phyloP scores from a whole-genome alignment of 2,329 filamentous ascomycete genomes.

The Fusarium scirpi region DNA sequence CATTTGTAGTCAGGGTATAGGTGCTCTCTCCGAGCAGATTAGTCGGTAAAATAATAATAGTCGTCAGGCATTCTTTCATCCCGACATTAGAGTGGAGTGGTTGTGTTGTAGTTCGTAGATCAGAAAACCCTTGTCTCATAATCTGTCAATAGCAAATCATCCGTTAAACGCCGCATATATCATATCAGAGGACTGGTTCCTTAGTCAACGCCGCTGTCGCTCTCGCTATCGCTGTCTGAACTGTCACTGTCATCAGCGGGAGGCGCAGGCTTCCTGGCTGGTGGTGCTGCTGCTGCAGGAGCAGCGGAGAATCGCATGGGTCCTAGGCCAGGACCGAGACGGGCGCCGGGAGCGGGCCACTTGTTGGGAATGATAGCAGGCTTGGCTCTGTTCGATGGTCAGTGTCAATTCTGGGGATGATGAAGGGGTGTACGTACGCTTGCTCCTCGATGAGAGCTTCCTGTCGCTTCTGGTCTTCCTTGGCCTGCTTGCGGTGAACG shows the following conservation, averaged over 20 bases:
- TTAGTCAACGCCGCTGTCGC: constrained; percentile 24
- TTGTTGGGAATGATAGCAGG: constrained; percentile 23
- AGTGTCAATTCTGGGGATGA: background rate
- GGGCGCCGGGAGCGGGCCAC: constrained; percentile 18
- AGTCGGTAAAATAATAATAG: constrained; percentile 8
- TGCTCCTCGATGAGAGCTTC: constrained; percentile 16
- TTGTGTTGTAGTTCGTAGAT: constrained; percentile 12
- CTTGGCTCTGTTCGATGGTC: constrained; percentile 11
- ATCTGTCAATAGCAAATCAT: too few species aligned
- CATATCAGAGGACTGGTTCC: constrained; percentile 6
- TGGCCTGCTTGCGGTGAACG: constrained; percentile 19
- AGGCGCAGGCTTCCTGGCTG: constrained; percentile 14
- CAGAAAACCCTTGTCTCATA: too few species aligned
- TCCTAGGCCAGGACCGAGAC: constrained; percentile 16
- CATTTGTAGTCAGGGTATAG: constrained; percentile 20
- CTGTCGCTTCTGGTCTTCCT: constrained; percentile 23
- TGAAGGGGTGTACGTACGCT: background rate
- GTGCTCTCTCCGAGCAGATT: constrained; percentile 24
- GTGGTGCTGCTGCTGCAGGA: constrained; percentile 3
- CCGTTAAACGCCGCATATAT: constrained; percentile 11
- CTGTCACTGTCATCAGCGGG: constrained; percentile 3
- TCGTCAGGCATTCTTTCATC: constrained; percentile 2
- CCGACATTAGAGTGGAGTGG: constrained; percentile 17
- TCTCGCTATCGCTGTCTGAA: constrained; percentile 1
- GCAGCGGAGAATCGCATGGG: constrained; percentile 9